A percentile compares a stretch with the other conserved stretches of the same genome.
Conservation (phyloP, 2,329 filamentous ascomycete genomes). For the Chalara sp. region DNA sequence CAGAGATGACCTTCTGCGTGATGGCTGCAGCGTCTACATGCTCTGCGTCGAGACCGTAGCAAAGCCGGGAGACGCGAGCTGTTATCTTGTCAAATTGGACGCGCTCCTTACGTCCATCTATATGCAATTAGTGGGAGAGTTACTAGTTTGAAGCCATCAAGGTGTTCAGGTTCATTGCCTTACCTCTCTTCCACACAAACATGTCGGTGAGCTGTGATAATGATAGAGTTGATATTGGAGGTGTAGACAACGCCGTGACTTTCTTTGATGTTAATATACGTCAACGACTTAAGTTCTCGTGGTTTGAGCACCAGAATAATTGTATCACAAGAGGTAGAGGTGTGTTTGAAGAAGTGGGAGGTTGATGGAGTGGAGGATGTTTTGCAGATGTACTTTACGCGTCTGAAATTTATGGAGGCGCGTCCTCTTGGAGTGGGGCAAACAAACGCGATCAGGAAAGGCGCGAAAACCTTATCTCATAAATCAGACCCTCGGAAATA, state of each 20-base stretch:
- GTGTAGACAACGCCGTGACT: too few species aligned
- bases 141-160: neutral
- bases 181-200: constrained; percentile 31
- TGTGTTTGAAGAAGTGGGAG: neutral
- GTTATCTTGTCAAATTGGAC: constrained; percentile 99
- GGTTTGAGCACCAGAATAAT: too few species aligned
- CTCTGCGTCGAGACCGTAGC: constrained; percentile 91
- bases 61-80: constrained; percentile 91
- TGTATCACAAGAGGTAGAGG: too few species aligned
- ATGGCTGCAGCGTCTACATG: constrained; percentile 98
- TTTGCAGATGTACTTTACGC: neutral
- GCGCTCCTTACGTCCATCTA: constrained; percentile 98
- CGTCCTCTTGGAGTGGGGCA: too few species aligned
- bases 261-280: too few species aligned
- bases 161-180: constrained; percentile 6
- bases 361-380: constrained; percentile 4
- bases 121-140: constrained; percentile 8
- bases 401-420: too few species aligned
- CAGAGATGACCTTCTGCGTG: constrained; percentile 98
- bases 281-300: too few species aligned
- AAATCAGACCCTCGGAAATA: too few species aligned
- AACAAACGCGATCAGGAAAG: too few species aligned
- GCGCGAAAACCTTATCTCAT: too few species aligned
- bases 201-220: constrained; percentile 14
- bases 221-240: neutral